Conservation (phyloP, 2,329 filamentous ascomycete genomes). For the Monilinia vaccinii-corymbosi region DNA sequence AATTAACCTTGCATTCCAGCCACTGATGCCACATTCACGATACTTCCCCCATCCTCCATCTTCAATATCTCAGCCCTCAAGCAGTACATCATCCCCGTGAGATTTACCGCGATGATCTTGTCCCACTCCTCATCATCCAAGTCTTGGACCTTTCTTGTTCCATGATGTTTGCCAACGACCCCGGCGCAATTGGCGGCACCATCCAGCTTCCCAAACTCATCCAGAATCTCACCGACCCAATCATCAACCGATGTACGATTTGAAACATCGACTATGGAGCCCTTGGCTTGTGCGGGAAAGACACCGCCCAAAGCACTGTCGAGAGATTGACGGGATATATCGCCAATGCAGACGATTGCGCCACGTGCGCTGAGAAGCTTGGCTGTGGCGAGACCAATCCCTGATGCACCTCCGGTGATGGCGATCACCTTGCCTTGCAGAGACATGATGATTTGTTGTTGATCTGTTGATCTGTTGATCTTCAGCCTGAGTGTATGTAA, state of each 20-base stretch:
- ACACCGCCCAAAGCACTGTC: slow-evolving; percentile 19
- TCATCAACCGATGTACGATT: slow-evolving; percentile 26
- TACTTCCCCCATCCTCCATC: slow-evolving; percentile 32
- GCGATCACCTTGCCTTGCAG: slow-evolving; percentile 49
- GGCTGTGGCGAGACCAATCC: slow-evolving; percentile 67
- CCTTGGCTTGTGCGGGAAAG: not conserved
- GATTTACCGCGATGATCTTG: slow-evolving; percentile 32
- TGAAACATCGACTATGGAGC: slow-evolving; percentile 23
- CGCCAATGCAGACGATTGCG: slow-evolving; percentile 23
- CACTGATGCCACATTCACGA: slow-evolving; percentile 37
- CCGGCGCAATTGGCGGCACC: slow-evolving; percentile 45
- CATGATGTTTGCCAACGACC: slow-evolving; percentile 30
- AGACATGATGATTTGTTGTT: slow-evolving; percentile 15
- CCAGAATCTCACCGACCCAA: slow-evolving; percentile 32
- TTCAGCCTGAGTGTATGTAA: not conserved
- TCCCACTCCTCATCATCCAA: slow-evolving; percentile 33
- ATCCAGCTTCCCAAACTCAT: slow-evolving; percentile 31
- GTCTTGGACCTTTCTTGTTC: slow-evolving; percentile 24
- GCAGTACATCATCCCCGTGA: slow-evolving; percentile 32
- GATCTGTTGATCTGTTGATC: not conserved
- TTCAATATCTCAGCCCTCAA: slow-evolving; percentile 32
- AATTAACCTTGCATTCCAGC: slow-evolving; percentile 38
- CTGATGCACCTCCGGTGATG: slow-evolving; percentile 70
- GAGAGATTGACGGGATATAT: slow-evolving; percentile 18
- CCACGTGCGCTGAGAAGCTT: slow-evolving; percentile 32